phyloP scores from a whole-genome alignment of 2,329 filamentous ascomycete genomes.

The Bertia moriformis region DNA sequence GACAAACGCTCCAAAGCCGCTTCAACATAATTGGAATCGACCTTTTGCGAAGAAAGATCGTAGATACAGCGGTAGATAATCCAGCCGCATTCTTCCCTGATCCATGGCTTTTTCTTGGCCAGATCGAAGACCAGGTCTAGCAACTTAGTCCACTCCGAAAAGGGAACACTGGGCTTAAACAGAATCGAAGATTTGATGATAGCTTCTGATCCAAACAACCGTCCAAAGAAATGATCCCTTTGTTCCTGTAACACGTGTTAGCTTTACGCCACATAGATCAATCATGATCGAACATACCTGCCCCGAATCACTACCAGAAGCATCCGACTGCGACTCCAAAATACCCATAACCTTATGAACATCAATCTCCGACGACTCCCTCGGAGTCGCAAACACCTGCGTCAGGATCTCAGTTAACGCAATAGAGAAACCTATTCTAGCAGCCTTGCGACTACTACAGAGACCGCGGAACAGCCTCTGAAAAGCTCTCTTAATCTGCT shows the following conservation, averaged over 20 bases:
- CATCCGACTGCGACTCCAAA: constrained; percentile 4
- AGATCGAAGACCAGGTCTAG: constrained; percentile 40
- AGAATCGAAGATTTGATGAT: constrained; percentile 45
- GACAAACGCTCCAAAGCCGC: constrained; percentile 27
- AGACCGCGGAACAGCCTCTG: constrained; percentile 42
- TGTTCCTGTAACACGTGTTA: constrained; percentile 31
- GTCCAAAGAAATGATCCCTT: constrained; percentile 46
- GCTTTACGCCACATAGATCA: constrained; percentile 5
- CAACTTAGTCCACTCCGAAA: constrained; percentile 18
- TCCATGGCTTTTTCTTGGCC: constrained; percentile 46
- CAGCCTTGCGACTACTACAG: constrained; percentile 49
- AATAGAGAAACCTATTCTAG: constrained; percentile 49
- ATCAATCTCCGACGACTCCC: constrained; percentile 3
- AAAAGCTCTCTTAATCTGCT: constrained; percentile 7
- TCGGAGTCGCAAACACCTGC: not conserved
- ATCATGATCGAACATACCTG: constrained; percentile 3
- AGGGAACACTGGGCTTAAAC: constrained; percentile 20
- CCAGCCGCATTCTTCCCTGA: constrained; percentile 49
- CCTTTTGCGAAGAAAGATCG: constrained; percentile 12
- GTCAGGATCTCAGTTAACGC: constrained; percentile 36
- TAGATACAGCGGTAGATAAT: constrained; percentile 35
- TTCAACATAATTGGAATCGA: constrained; percentile 20
- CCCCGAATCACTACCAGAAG: constrained; percentile 3
- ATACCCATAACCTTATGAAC: constrained; percentile 2
- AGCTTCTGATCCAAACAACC: constrained; percentile 46